Conservation (phyloP, 2,329 filamentous ascomycete species). For the Aplosporella prunicola region DNA sequence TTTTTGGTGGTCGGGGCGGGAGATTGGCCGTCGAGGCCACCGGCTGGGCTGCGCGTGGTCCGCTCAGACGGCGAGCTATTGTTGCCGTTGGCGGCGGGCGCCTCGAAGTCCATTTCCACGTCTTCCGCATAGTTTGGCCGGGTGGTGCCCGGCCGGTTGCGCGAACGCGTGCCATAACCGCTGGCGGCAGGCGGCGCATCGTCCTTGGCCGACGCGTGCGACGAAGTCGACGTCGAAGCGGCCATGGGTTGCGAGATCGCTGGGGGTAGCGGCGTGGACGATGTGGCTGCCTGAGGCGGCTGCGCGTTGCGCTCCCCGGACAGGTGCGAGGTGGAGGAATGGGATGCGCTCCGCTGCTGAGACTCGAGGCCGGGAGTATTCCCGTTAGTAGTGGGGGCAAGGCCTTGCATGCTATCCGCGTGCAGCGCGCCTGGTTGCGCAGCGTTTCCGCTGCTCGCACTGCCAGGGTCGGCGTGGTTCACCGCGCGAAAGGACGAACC, state of each 20-base stretch:
- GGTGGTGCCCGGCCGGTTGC: constrained; percentile 70
- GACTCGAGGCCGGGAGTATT: constrained; percentile 1
- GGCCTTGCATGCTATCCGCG: constrained; percentile 15
- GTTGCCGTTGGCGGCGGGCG: constrained; percentile 47
- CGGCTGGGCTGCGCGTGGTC: constrained; percentile 26
- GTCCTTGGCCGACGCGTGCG: constrained; percentile 25
- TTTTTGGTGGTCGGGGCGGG: constrained; percentile 27
- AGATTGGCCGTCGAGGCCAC: constrained; percentile 23
- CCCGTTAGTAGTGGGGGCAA: constrained; percentile 20
- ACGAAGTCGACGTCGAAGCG: constrained; percentile 18
- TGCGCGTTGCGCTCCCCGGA: constrained; percentile 9
- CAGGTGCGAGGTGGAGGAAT: constrained; percentile 25
- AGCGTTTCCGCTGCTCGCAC: constrained; percentile 21
- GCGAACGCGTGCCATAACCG: constrained; percentile 86
- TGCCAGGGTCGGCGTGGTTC: constrained; percentile 21
- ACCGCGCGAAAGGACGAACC: constrained; percentile 21
- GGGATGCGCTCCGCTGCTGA: constrained; percentile 25
- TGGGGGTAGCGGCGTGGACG: constrained; percentile 20
- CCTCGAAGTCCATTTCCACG: constrained; percentile 81
- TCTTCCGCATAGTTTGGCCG: constrained; percentile 96
- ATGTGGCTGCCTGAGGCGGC: constrained; percentile 15
- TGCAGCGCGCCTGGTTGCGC: constrained; percentile 20
- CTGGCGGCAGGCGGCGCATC: constrained; percentile 34
- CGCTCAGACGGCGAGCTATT: constrained; percentile 44
- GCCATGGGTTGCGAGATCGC: constrained; percentile 22